These are phyloP conservation scores for Globisporangium nodosum DNA, from an alignment of 352 stramenopile species.

Conservation along the genomic window DNA sequence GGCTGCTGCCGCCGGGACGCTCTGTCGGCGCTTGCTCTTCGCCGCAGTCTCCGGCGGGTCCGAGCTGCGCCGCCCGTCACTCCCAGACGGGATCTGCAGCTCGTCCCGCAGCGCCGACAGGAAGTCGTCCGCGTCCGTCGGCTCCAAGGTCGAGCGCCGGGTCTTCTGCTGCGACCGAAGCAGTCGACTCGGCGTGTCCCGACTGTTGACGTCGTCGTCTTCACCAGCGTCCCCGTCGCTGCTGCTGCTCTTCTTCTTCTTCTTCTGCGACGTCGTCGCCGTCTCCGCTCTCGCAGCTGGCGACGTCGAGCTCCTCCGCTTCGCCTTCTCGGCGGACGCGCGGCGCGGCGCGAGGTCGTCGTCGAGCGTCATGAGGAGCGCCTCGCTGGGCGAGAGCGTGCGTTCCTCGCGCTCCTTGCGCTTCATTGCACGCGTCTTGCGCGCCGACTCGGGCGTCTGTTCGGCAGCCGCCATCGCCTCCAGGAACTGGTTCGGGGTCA, in stretches of 20 bases:
- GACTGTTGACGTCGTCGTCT: not conserved
- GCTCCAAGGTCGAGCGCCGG: conserved; percentile 49
- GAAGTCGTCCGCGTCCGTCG: conserved; percentile 34
- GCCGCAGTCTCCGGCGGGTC: not conserved
- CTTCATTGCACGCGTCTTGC: conserved; percentile 12
- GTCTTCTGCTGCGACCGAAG: conserved; percentile 8
- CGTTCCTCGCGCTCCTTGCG: conserved; percentile 12
- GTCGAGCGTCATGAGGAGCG: conserved; percentile 9
- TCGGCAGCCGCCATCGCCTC: not conserved
- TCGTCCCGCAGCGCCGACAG: conserved; percentile 30
- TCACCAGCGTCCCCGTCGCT: not conserved
- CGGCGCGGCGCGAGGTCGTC: conserved; percentile 1
- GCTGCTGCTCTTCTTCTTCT: conserved; percentile 6
- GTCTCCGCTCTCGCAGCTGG: conserved; percentile 7
- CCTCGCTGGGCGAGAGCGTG: conserved; percentile 17
- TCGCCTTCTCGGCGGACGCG: conserved; percentile 6
- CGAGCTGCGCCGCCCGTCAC: not conserved
- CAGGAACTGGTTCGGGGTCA: conserved; percentile 10
- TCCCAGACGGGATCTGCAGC: conserved; percentile 4
- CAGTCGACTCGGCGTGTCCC: not conserved
- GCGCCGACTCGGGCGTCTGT: conserved; percentile 11
- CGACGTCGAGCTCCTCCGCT: not conserved
- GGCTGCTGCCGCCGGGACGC: not conserved
- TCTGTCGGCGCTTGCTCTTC: conserved; percentile 6
- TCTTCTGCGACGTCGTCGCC: conserved; percentile 12